Evolutionary conservation across 148 eudicot genomes (phyloP).

Genomic region (Persicaria maculosa): DNA sequence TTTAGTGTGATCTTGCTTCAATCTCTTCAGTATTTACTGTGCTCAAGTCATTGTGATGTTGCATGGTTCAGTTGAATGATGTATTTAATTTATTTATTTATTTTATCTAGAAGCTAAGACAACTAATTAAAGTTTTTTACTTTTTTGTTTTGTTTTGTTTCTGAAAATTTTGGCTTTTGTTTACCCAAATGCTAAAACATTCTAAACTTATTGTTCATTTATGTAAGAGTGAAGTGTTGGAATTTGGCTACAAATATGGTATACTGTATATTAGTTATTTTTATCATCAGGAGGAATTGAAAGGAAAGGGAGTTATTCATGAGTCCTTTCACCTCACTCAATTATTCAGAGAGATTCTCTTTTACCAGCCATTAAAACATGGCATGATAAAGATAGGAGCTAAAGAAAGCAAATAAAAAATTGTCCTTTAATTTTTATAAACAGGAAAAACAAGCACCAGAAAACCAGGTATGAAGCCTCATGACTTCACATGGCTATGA

Average conservation of each 20-base stretch:
- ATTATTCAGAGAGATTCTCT: conserved; percentile 9
- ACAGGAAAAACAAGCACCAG: conserved; percentile 4
- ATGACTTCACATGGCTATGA: conserved; percentile 9
- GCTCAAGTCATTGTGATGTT: background rate
- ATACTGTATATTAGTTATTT: background rate
- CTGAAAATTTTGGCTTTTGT: background rate
- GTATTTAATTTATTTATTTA: background rate
- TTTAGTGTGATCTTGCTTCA: background rate
- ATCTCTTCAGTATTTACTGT: background rate
- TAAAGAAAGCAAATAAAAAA: background rate
- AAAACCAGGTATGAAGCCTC: conserved; percentile 10
- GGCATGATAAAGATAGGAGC: background rate
- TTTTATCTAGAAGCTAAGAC: no score
- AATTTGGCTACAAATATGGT: no score
- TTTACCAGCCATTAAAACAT: conserved; percentile 4
- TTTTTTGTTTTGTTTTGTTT: no score
- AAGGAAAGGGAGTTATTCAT: background rate
- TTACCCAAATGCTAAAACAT: background rate
- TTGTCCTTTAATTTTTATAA: background rate
- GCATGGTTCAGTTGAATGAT: background rate
- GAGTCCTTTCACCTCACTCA: background rate
- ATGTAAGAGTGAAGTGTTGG: background rate
- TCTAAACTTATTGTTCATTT: conserved; percentile 3
- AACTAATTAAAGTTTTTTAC: background rate
- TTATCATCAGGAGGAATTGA: background rate